A percentile compares a stretch with the other conserved stretches of the same genome.
Evolutionary conservation across 2,329 filamentous ascomycete species (phyloP).

Genomic region (Setomelanomma holmii): DNA sequence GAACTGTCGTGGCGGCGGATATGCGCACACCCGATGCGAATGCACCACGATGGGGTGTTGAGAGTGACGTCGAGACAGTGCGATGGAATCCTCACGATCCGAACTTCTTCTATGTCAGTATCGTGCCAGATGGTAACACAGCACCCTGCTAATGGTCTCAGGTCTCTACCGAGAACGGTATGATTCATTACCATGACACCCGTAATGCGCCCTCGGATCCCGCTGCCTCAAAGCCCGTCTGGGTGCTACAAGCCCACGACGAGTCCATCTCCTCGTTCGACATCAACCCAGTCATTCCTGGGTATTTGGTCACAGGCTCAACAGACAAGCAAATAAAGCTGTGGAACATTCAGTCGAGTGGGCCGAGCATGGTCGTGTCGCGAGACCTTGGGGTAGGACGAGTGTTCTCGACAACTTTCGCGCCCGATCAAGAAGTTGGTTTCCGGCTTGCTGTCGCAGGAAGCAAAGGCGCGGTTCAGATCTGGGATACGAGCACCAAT

Average conservation of each 20-base stretch:
- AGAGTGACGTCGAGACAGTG: conserved; percentile 92
- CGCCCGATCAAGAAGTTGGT: conserved; percentile 86
- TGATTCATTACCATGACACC: conserved; percentile 90
- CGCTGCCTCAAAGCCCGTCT: conserved; percentile 80
- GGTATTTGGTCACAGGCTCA: conserved; percentile 91
- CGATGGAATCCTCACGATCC: conserved; percentile 92
- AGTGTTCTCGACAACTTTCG: conserved; percentile 90
- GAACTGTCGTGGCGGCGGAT: conserved; percentile 91
- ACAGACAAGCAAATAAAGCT: conserved; percentile 96
- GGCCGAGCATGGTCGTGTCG: conserved; percentile 88
- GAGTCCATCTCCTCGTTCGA: conserved; percentile 91
- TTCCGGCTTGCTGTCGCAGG: conserved; percentile 94
- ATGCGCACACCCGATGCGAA: conserved; percentile 91
- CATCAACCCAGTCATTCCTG: conserved; percentile 86
- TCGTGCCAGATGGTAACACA: background rate
- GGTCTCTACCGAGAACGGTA: conserved; percentile 83
- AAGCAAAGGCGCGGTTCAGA: conserved; percentile 88
- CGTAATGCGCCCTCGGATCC: conserved; percentile 77
- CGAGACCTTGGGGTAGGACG: conserved; percentile 93
- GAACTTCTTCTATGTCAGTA: conserved; percentile 85
- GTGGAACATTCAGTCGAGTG: conserved; percentile 85
- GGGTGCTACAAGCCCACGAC: conserved; percentile 96
- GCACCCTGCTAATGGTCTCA: conserved; percentile 29
- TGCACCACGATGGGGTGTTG: conserved; percentile 86
- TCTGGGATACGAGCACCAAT: conserved; percentile 98